Percentiles rank a stretch among this genome's conserved stretches.
Evolutionary conservation across 164 flowering plant genomes (phyloP).

Genomic region (Vitis rupestris): DNA sequence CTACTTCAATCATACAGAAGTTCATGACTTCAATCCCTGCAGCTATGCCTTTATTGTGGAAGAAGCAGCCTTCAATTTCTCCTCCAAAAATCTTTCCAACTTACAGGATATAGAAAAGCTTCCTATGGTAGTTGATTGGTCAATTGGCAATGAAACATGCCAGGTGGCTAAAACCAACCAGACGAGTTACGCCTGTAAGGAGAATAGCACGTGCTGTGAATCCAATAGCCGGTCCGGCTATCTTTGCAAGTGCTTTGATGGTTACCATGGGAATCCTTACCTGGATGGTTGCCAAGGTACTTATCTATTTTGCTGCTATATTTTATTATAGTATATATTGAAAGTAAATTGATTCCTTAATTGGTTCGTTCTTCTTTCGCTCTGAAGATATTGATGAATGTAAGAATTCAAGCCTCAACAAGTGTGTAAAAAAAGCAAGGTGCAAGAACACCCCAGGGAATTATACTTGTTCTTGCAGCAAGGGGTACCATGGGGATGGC

Average conservation of each 20-base stretch:
- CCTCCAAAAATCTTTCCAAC: not conserved
- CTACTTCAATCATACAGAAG: not conserved
- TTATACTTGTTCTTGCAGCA: no score
- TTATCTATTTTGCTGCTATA: no score
- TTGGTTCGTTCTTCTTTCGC: no score
- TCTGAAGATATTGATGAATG: no score
- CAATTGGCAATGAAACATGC: not conserved
- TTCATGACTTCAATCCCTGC: not conserved
- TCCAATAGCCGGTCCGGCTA: not conserved
- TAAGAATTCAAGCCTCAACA: no score
- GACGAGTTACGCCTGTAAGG: not conserved
- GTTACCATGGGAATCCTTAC: not conserved
- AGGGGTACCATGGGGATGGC: no score
- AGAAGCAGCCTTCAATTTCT: not conserved
- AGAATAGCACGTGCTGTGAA: not conserved
- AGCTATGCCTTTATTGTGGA: not conserved
- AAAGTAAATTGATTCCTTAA: no score
- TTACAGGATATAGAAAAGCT: not conserved
- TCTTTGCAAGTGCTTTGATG: not conserved
- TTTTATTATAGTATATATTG: no score
- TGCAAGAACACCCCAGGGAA: no score
- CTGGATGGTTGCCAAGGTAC: not conserved
- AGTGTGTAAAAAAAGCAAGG: no score
- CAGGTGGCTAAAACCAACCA: not conserved
- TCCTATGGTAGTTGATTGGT: not conserved